These are phyloP conservation scores for Antrodiella citrinella DNA, from an alignment of 768 basidiomycete genomes.

Conservation along the genomic window DNA sequence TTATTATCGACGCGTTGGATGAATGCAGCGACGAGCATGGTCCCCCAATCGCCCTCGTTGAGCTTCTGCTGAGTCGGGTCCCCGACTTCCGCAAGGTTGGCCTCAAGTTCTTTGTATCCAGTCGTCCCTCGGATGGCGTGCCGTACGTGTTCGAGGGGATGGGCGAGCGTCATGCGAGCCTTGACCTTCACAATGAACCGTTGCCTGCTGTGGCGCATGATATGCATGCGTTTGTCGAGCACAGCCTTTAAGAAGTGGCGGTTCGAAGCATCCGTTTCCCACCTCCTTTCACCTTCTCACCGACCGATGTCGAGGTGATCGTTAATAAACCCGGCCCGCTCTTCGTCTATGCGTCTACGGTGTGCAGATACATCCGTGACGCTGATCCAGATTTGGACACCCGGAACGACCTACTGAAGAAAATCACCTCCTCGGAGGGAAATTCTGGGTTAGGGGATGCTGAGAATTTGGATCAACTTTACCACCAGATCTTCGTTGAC, in stretches of 20 bases:
- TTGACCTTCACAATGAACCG: neutral
- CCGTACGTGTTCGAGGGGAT: neutral
- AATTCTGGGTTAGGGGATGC: neutral
- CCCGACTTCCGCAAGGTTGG: neutral
- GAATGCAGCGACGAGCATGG: neutral
- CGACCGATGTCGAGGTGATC: neutral
- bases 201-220: neutral
- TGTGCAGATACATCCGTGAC: neutral
- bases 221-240: neutral
- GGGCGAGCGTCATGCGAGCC: neutral
- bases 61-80: neutral
- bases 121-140: neutral
- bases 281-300: neutral
- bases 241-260: neutral
- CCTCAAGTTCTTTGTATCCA: neutral
- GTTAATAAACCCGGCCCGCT: neutral
- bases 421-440: neutral
- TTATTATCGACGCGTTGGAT: constrained; percentile 7
- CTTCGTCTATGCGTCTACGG: neutral
- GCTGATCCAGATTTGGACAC: neutral
- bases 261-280: neutral
- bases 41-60: neutral
- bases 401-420: neutral
- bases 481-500: neutral
- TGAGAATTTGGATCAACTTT: neutral